Evolutionary conservation across 2,329 filamentous ascomycete genomes (phyloP).

Genomic region (Sporothrix brasiliensis): DNA sequence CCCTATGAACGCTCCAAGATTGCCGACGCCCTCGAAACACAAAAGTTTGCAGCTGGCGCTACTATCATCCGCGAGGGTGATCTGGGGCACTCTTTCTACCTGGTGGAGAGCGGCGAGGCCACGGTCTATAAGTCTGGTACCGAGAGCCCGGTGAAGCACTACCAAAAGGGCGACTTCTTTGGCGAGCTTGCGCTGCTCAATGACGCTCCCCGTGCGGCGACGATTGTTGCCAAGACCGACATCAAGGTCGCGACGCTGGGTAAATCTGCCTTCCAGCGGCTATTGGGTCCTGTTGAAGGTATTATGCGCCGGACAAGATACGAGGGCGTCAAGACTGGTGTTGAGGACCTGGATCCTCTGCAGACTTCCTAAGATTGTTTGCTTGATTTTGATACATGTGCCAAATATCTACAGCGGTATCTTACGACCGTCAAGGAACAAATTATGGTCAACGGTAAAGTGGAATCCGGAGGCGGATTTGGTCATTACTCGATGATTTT

Average conservation of each 20-base stretch:
- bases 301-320: conserved; percentile 84
- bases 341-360: conserved; percentile 70
- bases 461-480: background rate
- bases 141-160: conserved; percentile 72
- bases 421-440: background rate
- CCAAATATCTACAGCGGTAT: background rate
- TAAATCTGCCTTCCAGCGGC: conserved; percentile 90
- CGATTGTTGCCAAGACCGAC: conserved; percentile 78
- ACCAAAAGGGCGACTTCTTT: conserved; percentile 94
- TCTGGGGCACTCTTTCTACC: conserved; percentile 86
- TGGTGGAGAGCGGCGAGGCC: conserved; percentile 84
- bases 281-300: conserved; percentile 89
- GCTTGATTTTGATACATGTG: background rate
- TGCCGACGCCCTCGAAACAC: conserved; percentile 89
- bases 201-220: conserved; percentile 89
- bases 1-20: conserved; percentile 96
- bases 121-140: conserved; percentile 80
- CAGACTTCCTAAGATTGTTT: conserved; percentile 42
- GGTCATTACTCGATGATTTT: background rate
- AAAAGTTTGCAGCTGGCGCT: conserved; percentile 78
- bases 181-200: conserved; percentile 92
- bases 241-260: conserved; percentile 92
- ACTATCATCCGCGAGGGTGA: conserved; percentile 91
- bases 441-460: background rate
- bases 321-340: conserved; percentile 61